A percentile compares a stretch with the other conserved stretches of the same genome.
These are phyloP conservation scores for Nitzschia sp. DNA, from an alignment of 108 stramenopile species.

Conservation along the genomic window DNA sequence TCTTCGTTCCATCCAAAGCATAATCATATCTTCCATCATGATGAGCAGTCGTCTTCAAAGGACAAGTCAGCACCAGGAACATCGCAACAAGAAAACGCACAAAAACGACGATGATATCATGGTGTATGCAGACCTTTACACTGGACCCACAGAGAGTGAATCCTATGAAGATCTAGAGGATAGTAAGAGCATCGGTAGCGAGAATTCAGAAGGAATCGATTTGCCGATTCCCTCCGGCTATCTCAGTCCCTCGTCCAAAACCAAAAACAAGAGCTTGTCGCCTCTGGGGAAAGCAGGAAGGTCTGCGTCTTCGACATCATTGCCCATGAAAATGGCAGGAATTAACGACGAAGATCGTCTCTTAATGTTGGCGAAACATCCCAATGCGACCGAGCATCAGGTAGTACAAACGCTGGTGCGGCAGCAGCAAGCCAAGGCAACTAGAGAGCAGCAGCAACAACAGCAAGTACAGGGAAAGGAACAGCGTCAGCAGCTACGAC, in stretches of 20 bases:
- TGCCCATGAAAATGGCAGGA: neutral
- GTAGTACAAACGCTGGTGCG: neutral
- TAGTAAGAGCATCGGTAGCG: neutral
- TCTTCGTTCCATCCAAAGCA: too few species aligned
- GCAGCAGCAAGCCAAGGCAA: constrained; percentile 2
- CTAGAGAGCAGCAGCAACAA: neutral
- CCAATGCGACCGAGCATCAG: constrained; percentile 15
- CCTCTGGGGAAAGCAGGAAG: neutral
- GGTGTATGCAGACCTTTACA: neutral
- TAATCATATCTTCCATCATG: too few species aligned
- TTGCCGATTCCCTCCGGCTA: constrained; percentile 5
- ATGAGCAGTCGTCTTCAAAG: too few species aligned
- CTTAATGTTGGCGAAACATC: constrained; percentile 25
- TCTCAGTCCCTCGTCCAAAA: neutral
- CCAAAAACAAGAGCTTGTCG: neutral
- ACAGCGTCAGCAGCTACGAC: constrained; percentile 14
- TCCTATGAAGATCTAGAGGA: constrained; percentile 1
- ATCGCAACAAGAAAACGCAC: too few species aligned
- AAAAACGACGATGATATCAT: neutral
- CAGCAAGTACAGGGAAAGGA: neutral
- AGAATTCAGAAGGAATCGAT: neutral
- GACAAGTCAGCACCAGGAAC: too few species aligned
- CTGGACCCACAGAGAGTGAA: constrained; percentile 13
- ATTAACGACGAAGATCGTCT: constrained; percentile 21
- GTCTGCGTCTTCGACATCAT: neutral